Conservation (phyloP, 2,329 filamentous ascomycete species). For the Alternaria brassicicola region DNA sequence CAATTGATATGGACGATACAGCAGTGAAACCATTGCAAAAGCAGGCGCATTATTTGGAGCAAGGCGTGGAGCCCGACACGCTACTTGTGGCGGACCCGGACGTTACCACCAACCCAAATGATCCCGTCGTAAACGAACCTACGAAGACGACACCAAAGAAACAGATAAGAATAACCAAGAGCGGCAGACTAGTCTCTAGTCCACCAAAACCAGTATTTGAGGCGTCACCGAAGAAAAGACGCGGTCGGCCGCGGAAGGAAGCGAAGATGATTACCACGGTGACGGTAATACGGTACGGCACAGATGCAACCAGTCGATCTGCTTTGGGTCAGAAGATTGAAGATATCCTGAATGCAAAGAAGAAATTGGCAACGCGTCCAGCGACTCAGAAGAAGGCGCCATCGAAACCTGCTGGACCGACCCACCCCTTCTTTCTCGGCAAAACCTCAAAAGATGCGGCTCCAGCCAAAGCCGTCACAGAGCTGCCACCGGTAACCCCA, state of each 20-base stretch:
- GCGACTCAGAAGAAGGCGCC: constrained; percentile 28
- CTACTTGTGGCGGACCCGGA: not conserved
- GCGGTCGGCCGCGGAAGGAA: constrained; percentile 29
- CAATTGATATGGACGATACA: not conserved
- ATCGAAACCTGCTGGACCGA: constrained; percentile 45
- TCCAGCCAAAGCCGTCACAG: constrained; percentile 17
- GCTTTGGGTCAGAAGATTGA: constrained; percentile 67
- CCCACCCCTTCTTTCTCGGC: constrained; percentile 73
- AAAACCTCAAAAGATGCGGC: constrained; percentile 51
- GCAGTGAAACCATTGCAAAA: not conserved
- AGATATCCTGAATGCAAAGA: constrained; percentile 60
- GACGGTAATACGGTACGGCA: constrained; percentile 66
- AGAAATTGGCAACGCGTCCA: constrained; percentile 21
- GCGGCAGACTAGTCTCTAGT: constrained; percentile 55
- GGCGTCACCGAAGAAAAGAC: constrained; percentile 55
- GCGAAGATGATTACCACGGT: constrained; percentile 48
- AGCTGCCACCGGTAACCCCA: constrained; percentile 22
- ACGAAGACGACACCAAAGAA: constrained; percentile 36
- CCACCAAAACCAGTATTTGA: constrained; percentile 36
- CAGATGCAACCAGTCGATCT: constrained; percentile 53
- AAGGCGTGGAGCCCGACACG: not conserved
- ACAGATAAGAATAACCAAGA: constrained; percentile 51
- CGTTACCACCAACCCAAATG: not conserved
- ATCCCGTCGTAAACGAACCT: not conserved
- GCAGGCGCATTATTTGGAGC: not conserved